Conservation (phyloP, 352 stramenopile species). For the Pseudoperonospora humuli region DNA sequence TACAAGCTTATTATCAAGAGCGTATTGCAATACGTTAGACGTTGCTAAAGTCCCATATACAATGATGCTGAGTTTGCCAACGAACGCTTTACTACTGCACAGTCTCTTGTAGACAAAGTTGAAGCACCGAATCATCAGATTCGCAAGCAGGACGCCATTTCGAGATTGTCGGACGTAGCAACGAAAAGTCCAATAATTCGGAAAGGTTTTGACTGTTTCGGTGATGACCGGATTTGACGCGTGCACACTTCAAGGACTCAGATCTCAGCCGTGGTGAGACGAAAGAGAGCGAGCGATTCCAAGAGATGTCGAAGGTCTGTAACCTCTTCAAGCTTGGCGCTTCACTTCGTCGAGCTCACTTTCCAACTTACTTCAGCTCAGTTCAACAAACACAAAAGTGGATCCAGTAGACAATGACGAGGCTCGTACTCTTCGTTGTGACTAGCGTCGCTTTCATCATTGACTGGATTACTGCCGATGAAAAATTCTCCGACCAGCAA, state of each 20-base stretch:
- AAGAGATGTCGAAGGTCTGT: conserved; percentile 2
- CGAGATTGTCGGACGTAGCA: conserved; percentile 16
- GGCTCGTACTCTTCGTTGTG: background rate
- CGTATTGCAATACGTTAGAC: too few species aligned
- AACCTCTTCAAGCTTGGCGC: too few species aligned
- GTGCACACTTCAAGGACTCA: conserved; percentile 4
- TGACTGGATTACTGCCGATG: background rate
- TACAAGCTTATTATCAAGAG: too few species aligned
- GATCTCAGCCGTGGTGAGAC: conserved; percentile 9
- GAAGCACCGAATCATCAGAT: conserved; percentile 8
- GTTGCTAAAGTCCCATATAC: too few species aligned
- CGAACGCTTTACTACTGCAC: background rate
- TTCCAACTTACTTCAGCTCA: conserved; percentile 16
- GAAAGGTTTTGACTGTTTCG: conserved; percentile 9
- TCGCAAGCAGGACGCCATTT: conserved; percentile 19
- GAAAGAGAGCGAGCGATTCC: conserved; percentile 4
- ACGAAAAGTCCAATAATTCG: conserved; percentile 6
- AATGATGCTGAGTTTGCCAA: too few species aligned
- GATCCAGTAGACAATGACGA: conserved; percentile 7
- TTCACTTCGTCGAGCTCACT: conserved; percentile 7
- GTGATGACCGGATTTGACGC: conserved; percentile 3
- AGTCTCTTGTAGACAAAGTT: background rate
- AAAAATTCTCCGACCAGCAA: conserved; percentile 1
- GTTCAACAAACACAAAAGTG: background rate
- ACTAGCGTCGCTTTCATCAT: conserved; percentile 1